phyloP scores from a whole-genome alignment of 305 asterid species.

The Caryopteris hybrid region DNA sequence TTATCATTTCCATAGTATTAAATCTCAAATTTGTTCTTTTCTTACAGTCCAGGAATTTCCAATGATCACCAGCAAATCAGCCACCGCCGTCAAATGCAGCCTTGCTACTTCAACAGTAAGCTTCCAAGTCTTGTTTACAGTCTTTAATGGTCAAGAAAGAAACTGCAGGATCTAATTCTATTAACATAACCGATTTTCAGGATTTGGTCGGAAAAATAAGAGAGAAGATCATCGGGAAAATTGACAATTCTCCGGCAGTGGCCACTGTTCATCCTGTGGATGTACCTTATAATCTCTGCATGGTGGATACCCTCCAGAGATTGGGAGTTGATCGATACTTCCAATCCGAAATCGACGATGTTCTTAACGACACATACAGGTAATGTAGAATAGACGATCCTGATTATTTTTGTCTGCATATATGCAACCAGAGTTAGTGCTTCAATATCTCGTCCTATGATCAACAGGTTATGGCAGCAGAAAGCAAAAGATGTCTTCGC shows the following conservation, averaged over 20 bases:
- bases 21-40: background rate
- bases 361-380: constrained; percentile 33
- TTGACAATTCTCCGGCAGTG: background rate
- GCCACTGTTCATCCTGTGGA: constrained; percentile 9
- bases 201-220: background rate
- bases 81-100: constrained; percentile 7
- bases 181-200: background rate
- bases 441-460: background rate
- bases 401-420: background rate
- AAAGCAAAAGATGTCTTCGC: constrained; percentile 19
- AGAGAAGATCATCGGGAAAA: background rate
- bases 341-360: constrained; percentile 13
- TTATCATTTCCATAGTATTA: background rate
- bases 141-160: background rate
- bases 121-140: background rate
- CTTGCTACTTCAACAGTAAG: constrained; percentile 13
- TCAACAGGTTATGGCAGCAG: constrained; percentile 34
- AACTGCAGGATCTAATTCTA: background rate
- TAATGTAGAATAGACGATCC: background rate
- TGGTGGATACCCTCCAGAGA: constrained; percentile 25
- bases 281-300: constrained; percentile 12
- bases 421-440: background rate
- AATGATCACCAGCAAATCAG: background rate
- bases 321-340: constrained; percentile 34
- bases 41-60: background rate